Evolutionary conservation across 352 stramenopile species (phyloP).

Genomic region (Pythium dissimile): DNA sequence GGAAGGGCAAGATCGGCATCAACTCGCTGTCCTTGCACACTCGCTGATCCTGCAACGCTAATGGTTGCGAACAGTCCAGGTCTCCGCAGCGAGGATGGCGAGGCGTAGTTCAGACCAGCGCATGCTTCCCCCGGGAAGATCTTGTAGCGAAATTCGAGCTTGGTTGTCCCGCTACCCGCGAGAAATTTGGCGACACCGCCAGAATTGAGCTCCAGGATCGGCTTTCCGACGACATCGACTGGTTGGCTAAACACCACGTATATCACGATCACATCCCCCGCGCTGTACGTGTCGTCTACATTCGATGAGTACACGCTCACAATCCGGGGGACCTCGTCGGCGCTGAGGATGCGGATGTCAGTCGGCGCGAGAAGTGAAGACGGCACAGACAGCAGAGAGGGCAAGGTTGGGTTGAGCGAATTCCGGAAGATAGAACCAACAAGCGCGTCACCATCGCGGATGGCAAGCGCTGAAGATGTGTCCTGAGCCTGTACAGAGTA

Average conservation of each 20-base stretch:
- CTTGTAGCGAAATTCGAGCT: constrained; percentile 66
- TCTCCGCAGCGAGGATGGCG: constrained; percentile 33
- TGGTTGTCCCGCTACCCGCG: constrained; percentile 38
- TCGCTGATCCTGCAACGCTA: constrained; percentile 9
- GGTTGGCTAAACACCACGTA: constrained; percentile 43
- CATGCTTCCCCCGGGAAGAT: constrained; percentile 41
- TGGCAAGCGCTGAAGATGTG: constrained; percentile 21
- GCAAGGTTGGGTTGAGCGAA: constrained; percentile 29
- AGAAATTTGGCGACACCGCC: constrained; percentile 48
- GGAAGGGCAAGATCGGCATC: constrained; percentile 43
- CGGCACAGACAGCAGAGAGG: constrained; percentile 30
- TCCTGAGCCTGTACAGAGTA: constrained; percentile 52
- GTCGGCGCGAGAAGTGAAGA: background rate
- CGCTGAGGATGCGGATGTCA: constrained; percentile 30
- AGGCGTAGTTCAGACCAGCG: constrained; percentile 51
- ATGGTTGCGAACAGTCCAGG: constrained; percentile 14
- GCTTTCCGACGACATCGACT: constrained; percentile 48
- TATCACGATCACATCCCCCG: constrained; percentile 58
- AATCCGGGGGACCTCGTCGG: constrained; percentile 32
- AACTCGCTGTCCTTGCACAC: constrained; percentile 6
- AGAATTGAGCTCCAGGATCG: constrained; percentile 67
- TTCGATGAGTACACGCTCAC: constrained; percentile 39
- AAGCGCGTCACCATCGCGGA: constrained; percentile 29
- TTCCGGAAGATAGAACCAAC: constrained; percentile 40
- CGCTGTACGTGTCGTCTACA: constrained; percentile 47